These are phyloP conservation scores for Naematelia aurantialba DNA, from an alignment of 768 basidiomycete species.

Conservation along the genomic window DNA sequence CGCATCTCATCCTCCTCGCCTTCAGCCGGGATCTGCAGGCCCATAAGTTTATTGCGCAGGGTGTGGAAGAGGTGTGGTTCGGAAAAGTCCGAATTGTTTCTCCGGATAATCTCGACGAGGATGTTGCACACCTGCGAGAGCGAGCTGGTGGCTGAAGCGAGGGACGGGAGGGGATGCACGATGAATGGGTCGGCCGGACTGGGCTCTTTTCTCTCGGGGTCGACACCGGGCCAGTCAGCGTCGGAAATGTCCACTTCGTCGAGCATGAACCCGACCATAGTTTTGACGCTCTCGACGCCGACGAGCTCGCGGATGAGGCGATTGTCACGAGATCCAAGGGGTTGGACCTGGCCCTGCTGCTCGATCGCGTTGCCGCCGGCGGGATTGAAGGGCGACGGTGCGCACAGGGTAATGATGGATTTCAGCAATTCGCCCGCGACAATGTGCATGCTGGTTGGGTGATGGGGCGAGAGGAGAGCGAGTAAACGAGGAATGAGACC, in stretches of 20 bases:
- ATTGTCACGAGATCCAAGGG: constrained; percentile 55
- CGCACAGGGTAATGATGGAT: constrained; percentile 88
- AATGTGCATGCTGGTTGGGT: constrained; percentile 71
- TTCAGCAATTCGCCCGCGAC: constrained; percentile 89
- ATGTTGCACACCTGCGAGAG: constrained; percentile 81
- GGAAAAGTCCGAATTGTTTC: constrained; percentile 98
- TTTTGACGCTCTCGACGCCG: constrained; percentile 64
- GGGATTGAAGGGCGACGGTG: constrained; percentile 71
- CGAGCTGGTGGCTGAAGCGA: constrained; percentile 59
- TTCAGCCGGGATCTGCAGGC: constrained; percentile 59
- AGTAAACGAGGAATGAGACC: constrained; percentile 76
- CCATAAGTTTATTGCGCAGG: constrained; percentile 81
- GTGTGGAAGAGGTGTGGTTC: constrained; percentile 97
- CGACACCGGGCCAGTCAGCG: constrained; percentile 22
- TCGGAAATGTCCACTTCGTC: constrained; percentile 56
- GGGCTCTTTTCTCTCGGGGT: constrained; percentile 10
- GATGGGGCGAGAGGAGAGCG: constrained; percentile 72
- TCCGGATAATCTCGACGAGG: constrained; percentile 87
- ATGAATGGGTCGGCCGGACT: constrained; percentile 38
- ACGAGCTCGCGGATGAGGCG: constrained; percentile 85
- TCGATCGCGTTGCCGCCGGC: constrained; percentile 58
- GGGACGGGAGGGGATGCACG: constrained; percentile 37
- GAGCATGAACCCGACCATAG: constrained; percentile 72
- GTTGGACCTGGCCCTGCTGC: constrained; percentile 30
- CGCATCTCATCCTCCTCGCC: constrained; percentile 35